Evolutionary conservation across 805 yeast species (phyloP), one percentile per base, ranked within the genome.

Genomic region (Wickerhamomyces bisporus): DNA sequence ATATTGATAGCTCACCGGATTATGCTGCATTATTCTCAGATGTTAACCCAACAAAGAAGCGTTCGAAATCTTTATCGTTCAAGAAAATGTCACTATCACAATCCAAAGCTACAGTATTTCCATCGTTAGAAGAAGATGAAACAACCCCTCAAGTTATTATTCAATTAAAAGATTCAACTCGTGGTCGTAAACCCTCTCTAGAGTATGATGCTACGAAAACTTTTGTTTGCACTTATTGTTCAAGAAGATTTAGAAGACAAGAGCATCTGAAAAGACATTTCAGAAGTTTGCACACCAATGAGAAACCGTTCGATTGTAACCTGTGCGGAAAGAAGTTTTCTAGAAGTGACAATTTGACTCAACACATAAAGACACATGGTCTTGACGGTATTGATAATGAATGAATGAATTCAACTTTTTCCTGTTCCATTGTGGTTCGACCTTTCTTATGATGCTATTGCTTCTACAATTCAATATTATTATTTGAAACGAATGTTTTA

Each of bases 201-300:
- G 75, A 72, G 35, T 78, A 75, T 15, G 85, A 78, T 50, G 51
- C 57, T 6, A 35, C 71, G 10, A 80, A 80, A 58, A 76, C 76
- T 30, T 81, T 71, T 53, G 73, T 73, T 23, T 82, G 89, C 56
- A 73, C 73, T 24, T 72, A 68, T 50, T 82, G 91, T 56, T 68
- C 73, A 34, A 69, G 89, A 47, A 57, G 75, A 32, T 83, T 83
- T 61, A 77, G 80, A 53, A 69, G 93, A 48, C 86, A 81, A 55
- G 93, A 83, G 52, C 93, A 83, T 57, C 61, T 83, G 48, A 81
- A 80, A 55, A 69, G 93, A 42, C 93, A 83, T 51, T 75, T 79
- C 54, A 64, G 89, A 41, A 77, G 86, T 15, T 65, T 83, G 42
- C 93, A 83, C 52, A 81, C 83, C 25, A 70, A 79, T 39, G 86